Base-by-base conservation (phyloP, 176 grass and related monocot species). In the Aegilops tauschii region DNA sequence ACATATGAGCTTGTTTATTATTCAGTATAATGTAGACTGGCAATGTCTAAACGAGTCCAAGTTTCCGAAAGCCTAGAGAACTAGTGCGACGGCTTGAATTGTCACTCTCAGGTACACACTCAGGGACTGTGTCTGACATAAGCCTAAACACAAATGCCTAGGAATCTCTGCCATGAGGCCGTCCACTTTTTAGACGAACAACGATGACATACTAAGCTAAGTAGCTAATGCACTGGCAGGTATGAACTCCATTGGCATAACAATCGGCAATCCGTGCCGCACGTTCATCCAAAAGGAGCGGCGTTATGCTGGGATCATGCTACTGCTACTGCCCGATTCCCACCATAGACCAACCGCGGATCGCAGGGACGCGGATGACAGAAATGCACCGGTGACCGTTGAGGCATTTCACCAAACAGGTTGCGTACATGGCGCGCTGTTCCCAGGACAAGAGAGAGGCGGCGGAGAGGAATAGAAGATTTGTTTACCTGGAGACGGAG, bases 361-460 rank as follows among this genome's bases (percentile, higher is more conserved):
- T 47, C 70, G 40, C 21, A 39, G 8, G 5, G 18, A 45, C 21
- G 17, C 23, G 2, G 54, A 27, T 47, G 66, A 1, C 50, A 73
- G 4, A 13, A 14, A 37, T 9, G 28, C 30, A 3, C 14, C 25
- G 13, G 1, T 34, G 20, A 75, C 23, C 17, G 9, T 0, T 28
- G 13, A 68, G 77, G 65, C 44, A 85, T 81, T 68, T 20, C 30
- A 85, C 47, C 70, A 34, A 84, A 84, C 70, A 75, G 32, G 35
- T 74, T 17, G 8, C 13, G 14, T 58, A 16, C 49, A 30, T 73
- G 20, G 4, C 50, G 3, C 54, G 12, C 23, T 44, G 32, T 18
- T 40, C 20, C 1, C 1, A 12, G 20, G 69, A 12, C 9, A 35
- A 23, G 69, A 23, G 4, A 23, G 4, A 10, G 11, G 2, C 9